phyloP scores from a whole-genome alignment of 768 basidiomycete genomes.

The Boletus rubescentipes region DNA sequence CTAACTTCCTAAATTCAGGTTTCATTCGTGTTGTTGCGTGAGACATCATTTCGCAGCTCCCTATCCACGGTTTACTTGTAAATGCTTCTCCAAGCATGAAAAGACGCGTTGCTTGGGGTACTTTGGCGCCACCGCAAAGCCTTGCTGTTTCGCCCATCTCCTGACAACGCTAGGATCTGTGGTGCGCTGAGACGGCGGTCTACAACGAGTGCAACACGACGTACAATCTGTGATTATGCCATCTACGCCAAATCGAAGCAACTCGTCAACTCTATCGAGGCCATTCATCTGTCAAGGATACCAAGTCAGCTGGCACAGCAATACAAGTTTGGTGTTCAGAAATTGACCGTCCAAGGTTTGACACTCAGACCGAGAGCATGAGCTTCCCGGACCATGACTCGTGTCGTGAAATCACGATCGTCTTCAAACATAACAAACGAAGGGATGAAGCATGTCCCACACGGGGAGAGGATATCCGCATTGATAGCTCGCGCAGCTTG shows the following conservation, averaged over 20 bases:
- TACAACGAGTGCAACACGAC: slow-evolving; percentile 5
- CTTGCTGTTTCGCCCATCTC: slow-evolving; percentile 53
- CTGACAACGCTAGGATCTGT: slow-evolving; percentile 58
- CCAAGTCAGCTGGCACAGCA: background rate
- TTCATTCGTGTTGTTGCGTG: too few species aligned
- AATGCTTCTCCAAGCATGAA: slow-evolving; percentile 56
- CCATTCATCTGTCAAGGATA: slow-evolving; percentile 50
- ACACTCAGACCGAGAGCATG: slow-evolving; percentile 63
- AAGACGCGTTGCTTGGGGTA: slow-evolving; percentile 61
- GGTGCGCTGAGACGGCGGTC: background rate
- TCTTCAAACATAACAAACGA: slow-evolving; percentile 42
- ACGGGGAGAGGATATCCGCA: slow-evolving; percentile 66
- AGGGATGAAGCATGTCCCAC: slow-evolving; percentile 42
- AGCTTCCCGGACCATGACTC: slow-evolving; percentile 65
- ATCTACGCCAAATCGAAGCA: slow-evolving; percentile 62
- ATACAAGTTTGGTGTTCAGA: background rate
- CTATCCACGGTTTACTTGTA: slow-evolving; percentile 1
- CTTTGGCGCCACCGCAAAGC: slow-evolving; percentile 51
- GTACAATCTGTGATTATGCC: slow-evolving; percentile 76
- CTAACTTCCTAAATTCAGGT: background rate
- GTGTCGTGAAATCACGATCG: slow-evolving; percentile 60
- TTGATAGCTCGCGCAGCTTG: slow-evolving; percentile 65
- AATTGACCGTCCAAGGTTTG: slow-evolving; percentile 72
- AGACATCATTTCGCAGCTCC: background rate
- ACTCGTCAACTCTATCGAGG: slow-evolving; percentile 57